These are phyloP conservation scores for Bremia lactucae DNA, from an alignment of 352 stramenopile species.

Conservation along the genomic window DNA sequence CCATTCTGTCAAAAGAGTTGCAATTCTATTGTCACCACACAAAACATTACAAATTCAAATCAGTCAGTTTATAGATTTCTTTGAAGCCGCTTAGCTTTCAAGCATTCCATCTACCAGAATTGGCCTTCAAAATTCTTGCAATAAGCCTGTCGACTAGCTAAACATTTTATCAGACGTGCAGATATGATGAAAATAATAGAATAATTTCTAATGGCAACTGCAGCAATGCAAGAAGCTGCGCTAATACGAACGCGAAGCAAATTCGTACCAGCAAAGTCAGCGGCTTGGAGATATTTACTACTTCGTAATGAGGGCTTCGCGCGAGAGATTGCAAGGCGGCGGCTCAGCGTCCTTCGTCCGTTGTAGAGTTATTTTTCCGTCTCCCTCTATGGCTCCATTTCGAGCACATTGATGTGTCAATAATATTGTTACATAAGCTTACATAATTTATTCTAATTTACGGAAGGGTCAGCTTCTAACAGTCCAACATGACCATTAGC, in stretches of 20 bases:
- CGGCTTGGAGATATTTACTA: constrained; percentile 2
- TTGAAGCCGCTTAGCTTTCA: no score
- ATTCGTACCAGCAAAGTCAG: constrained; percentile 12
- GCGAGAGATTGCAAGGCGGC: constrained; percentile 12
- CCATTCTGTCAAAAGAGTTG: constrained; percentile 43
- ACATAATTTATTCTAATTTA: constrained; percentile 25
- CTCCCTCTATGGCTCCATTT: no score
- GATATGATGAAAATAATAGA: constrained; percentile 5
- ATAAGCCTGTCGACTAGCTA: constrained; percentile 5
- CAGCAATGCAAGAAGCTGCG: not conserved
- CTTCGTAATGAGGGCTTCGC: constrained; percentile 13
- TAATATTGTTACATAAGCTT: no score
- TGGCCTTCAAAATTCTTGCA: not conserved
- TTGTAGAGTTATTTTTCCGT: constrained; percentile 28
- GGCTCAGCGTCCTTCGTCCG: constrained; percentile 21
- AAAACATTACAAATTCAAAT: constrained; percentile 4
- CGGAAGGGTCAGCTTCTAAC: no score
- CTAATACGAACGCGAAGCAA: not conserved
- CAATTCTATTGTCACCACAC: constrained; percentile 6
- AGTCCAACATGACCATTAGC: no score
- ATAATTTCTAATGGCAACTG: constrained; percentile 3
- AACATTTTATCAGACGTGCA: no score
- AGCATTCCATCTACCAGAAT: no score
- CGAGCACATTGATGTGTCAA: no score
- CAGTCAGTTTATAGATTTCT: constrained; percentile 3